Base-by-base conservation (phyloP, 2,329 filamentous ascomycete species). In the Lasiodiplodia hormozganensis region DNA sequence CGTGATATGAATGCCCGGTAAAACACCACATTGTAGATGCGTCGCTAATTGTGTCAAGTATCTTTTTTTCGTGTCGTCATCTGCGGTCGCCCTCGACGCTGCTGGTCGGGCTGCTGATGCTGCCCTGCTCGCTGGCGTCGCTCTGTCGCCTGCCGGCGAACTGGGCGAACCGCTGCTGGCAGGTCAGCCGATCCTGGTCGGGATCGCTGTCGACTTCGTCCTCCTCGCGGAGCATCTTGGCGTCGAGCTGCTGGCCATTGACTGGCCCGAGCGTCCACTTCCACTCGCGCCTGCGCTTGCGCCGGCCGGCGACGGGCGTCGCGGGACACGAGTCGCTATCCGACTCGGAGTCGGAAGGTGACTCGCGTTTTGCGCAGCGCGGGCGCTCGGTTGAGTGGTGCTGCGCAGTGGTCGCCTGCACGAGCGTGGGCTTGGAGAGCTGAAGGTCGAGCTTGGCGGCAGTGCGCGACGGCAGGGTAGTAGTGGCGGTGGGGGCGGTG, bases 221-320 rank as follows among this genome's bases (percentile, higher is more conserved):
- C 25, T 60, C 54, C 47, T 67, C 54, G 28, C 28, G 56, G 34
- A 58, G 31, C 18, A 47, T 36, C 53, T 67, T 58, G 47, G 66
- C 57, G 16, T 49, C 47, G 4, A 43, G 25, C 67, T 60, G 49
- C 62, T 51, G 57, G 66, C 66, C 66, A 28, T 76, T 72, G 34
- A 85, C 70, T 12, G 85, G 82, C 1, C 83, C 85, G 12, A 88
- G 75, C 1, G 86, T 88, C 86, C 86, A 88, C 57, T 82, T 79
- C 86, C 86, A 88, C 72, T 87, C 82, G 23, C 86, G 76, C 31
- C 82, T 82, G 49, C 84, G 81, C 74, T 88, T 88, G 69, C 79
- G 80, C 28, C 85, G 83, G 18, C 83, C 82, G 23, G 85, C 84
- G 18, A 85, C 81, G 4, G 86, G 86, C 3, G 85, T 88, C 62